Base-by-base conservation (phyloP, 176 grass and related monocot species). In the Ensete ventricosum region DNA sequence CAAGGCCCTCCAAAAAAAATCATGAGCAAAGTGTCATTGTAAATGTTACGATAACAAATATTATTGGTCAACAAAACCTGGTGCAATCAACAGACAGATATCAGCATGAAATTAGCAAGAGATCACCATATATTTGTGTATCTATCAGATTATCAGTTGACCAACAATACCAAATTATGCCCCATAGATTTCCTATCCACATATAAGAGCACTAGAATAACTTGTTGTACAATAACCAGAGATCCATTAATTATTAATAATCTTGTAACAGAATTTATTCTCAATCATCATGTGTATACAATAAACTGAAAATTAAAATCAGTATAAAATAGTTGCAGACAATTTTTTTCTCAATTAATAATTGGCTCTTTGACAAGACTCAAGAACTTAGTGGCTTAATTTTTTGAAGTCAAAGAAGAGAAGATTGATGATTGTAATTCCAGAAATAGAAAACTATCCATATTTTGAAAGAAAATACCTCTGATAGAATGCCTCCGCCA, bases 401-500 rank as follows among this genome's bases (percentile, higher is more conserved):
- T 43, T 43, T 29, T 67, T 20, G 4, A 14, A 60, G 6, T n/a
- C 34, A n/a, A 21, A 60, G 55, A 57, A 60, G 9, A 9, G 23
- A 65, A 9, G 48, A 10, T 16, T 21, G 69, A 11, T 53, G 43
- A 21, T 16, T 52, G n/a, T 49, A 69, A 22, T n/a, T 29, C 26
- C n/a, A 19, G 12, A 75, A 59, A 77, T 22, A 34, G 13, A 54
- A 11, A 9, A 9, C 9, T 10, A 53, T 8, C 9, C 19, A 19
- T 50, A 48, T 24, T 43, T 55, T 8, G 22, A 72, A 64, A 20
- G 72, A 34, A 81, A 22, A 23, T 85, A 98, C 94, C 90, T 98
- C 90, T 76, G 90, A 87, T 16, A 98, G 74, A 85, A 98, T 98
- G 81, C 90, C 90, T 74, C 94, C 94, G 55, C 94, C 94, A 78